Evolutionary conservation across 2,329 filamentous ascomycete species (phyloP).

Genomic region (Aspergillus uvarum): DNA sequence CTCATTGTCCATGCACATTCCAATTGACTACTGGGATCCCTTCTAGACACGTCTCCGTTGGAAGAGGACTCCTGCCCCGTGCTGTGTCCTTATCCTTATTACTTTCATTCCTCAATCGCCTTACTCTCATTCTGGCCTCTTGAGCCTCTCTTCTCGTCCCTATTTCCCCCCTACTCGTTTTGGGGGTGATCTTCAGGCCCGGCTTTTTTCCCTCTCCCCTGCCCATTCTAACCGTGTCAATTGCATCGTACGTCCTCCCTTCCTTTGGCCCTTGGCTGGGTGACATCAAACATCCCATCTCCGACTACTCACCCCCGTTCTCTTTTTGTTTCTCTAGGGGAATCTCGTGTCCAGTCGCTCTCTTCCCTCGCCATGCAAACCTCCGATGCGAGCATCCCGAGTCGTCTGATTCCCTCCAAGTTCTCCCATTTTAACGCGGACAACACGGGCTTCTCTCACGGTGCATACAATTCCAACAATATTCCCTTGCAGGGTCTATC

Average conservation of each 20-base stretch:
- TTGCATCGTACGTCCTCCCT: constrained; percentile 24
- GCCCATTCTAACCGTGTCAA: constrained; percentile 32
- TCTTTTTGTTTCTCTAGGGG: constrained; percentile 72
- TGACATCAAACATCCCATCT: constrained; percentile 19
- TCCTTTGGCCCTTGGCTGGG: constrained; percentile 8
- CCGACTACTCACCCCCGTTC: constrained; percentile 54
- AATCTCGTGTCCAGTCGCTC: constrained; percentile 67
- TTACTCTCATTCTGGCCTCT: constrained; percentile 17
- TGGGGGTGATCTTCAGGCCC: constrained; percentile 19
- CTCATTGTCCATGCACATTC: constrained; percentile 28
- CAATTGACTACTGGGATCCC: constrained; percentile 29
- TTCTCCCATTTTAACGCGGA: constrained; percentile 68
- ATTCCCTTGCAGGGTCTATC: constrained; percentile 71
- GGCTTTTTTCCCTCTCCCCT: constrained; percentile 18
- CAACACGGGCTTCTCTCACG: constrained; percentile 88
- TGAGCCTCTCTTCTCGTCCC: constrained; percentile 17
- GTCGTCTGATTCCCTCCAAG: constrained; percentile 71
- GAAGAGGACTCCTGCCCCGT: constrained; percentile 20
- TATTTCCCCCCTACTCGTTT: constrained; percentile 19
- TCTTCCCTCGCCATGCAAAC: constrained; percentile 76
- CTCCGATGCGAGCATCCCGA: constrained; percentile 66
- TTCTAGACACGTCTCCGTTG: constrained; percentile 34
- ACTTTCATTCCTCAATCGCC: constrained; percentile 14
- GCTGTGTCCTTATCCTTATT: constrained; percentile 24
- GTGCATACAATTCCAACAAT: constrained; percentile 83